Evolutionary conservation across 139 green algal species (phyloP).

Genomic region (Volvox reticuliferus): DNA sequence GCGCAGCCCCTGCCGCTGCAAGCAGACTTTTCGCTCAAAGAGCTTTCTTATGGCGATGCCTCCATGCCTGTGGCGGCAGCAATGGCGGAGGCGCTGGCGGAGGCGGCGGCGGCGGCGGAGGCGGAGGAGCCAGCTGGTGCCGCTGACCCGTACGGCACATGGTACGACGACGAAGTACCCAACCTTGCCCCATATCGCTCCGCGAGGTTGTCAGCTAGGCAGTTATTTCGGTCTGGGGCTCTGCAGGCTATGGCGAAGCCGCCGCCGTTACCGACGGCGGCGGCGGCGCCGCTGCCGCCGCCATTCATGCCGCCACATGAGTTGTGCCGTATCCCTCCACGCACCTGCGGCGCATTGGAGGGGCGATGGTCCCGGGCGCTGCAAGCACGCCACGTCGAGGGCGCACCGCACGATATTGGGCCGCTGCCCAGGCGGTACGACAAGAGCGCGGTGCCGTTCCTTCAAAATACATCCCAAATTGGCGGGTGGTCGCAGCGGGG

Average conservation of each 20-base stretch:
- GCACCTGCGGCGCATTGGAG: background rate
- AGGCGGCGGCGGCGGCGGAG: background rate
- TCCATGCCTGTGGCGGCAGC: background rate
- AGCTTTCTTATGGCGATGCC: background rate
- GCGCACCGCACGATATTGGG: background rate
- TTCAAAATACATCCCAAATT: background rate
- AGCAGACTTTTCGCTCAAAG: background rate
- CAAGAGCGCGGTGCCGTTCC: background rate
- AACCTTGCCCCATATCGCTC: background rate
- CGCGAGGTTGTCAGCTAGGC: background rate
- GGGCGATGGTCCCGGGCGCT: background rate
- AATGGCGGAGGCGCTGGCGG: background rate
- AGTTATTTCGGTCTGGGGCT: background rate
- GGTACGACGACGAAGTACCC: background rate
- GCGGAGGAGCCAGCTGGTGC: background rate
- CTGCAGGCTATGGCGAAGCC: background rate
- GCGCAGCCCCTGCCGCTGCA: background rate
- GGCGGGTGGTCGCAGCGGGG: background rate
- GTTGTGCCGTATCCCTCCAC: background rate
- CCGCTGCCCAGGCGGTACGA: background rate
- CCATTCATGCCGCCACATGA: background rate
- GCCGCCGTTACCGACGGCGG: background rate
- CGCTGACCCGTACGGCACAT: background rate
- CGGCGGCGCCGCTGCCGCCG: too few species aligned
- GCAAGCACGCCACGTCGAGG: background rate